A percentile compares a stretch with the other conserved stretches of the same genome.
These are phyloP conservation scores for Cutaneotrichosporon cavernicola DNA, from an alignment of 1,284 basidiomycete genomes.

Conservation along the genomic window DNA sequence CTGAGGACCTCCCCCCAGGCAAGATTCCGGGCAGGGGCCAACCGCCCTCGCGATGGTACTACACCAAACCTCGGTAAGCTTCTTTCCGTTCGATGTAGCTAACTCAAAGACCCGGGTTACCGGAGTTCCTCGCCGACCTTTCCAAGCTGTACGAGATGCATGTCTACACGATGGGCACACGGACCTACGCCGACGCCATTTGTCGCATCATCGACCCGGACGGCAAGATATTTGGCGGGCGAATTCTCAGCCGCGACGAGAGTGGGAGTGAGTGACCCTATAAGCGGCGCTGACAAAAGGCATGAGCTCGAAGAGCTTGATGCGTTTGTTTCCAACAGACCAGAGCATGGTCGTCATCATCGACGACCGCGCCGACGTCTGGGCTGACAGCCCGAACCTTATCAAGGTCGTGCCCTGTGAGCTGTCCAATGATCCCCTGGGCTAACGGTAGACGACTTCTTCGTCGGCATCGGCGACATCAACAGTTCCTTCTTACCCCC, in stretches of 20 bases:
- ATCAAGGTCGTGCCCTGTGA: slow-evolving; percentile 93
- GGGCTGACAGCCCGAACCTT: slow-evolving; percentile 87
- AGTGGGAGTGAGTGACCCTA: slow-evolving; percentile 65
- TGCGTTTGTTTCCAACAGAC: slow-evolving; percentile 90
- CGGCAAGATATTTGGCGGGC: slow-evolving; percentile 76
- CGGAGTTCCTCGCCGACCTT: slow-evolving; percentile 70
- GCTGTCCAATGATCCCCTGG: not conserved
- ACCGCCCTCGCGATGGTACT: slow-evolving; percentile 69
- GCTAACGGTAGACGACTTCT: slow-evolving; percentile 83
- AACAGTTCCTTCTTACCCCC: slow-evolving; percentile 78
- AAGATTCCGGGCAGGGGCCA: slow-evolving; percentile 50
- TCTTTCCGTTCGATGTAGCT: slow-evolving; percentile 1
- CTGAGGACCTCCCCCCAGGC: slow-evolving; percentile 67
- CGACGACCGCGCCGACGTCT: slow-evolving; percentile 95
- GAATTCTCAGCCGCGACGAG: slow-evolving; percentile 90
- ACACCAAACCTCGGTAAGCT: slow-evolving; percentile 87
- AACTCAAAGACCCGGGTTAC: slow-evolving; percentile 73
- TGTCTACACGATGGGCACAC: slow-evolving; percentile 98
- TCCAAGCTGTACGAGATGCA: slow-evolving; percentile 92
- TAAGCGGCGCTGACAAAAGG: slow-evolving; percentile 24
- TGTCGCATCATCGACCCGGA: slow-evolving; percentile 91
- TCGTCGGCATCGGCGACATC: slow-evolving; percentile 97
- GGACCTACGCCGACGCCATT: slow-evolving; percentile 93
- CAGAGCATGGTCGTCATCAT: slow-evolving; percentile 99
- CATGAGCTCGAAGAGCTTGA: slow-evolving; percentile 71